Evolutionary conservation across 306 rosid species (phyloP), one percentile per base, ranked within the genome.

Genomic region (Alnus glutinosa): DNA sequence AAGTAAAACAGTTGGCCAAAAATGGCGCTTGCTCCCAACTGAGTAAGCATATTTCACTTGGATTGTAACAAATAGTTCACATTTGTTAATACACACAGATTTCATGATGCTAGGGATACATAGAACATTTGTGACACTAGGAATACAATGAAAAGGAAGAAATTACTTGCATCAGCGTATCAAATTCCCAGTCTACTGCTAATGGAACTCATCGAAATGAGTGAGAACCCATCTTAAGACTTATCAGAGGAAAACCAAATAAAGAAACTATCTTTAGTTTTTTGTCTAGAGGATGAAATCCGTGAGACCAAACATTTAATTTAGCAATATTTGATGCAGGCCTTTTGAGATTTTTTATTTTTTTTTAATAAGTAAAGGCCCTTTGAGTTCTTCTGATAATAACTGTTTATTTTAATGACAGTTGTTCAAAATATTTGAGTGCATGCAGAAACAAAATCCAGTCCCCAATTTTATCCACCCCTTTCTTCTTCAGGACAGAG

Each of bases 401-500:
- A 37, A 11, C 37, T 48, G 79, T 32, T 51, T 59, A 8, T 59
- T 72, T 75, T 61, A 48, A 32, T 62, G 76, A 44, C 84, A 81
- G 86, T 75, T 77, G 82, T 80, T 86, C 80, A 19, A 86, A 91
- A 80, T 68, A 84, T 80, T 78, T 86, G 75, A 81, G 85, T 89
- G 78, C 87, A 37, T 85, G 93, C 94, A 95, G 94, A 87, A 90
- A 90, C 61, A 95, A 84, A 88, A n/a, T 80, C 71, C 84, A 82
- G 72, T 91, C 96, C n/a, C 97, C 96, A 12, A 80, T 88, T 74
- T 86, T 96, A 82, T 87, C 93, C 34, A 86, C 94, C 3, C 90
- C 99, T 39, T 91, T 95, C 87, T 82, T 87, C 88, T 86, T 95
- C 83, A 89, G 94, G 83, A 95, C 99, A 18, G 99, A 93, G 72